Evolutionary conservation across 2,329 filamentous ascomycete genomes (phyloP).

Genomic region (Trichoderma cornu-damae): DNA sequence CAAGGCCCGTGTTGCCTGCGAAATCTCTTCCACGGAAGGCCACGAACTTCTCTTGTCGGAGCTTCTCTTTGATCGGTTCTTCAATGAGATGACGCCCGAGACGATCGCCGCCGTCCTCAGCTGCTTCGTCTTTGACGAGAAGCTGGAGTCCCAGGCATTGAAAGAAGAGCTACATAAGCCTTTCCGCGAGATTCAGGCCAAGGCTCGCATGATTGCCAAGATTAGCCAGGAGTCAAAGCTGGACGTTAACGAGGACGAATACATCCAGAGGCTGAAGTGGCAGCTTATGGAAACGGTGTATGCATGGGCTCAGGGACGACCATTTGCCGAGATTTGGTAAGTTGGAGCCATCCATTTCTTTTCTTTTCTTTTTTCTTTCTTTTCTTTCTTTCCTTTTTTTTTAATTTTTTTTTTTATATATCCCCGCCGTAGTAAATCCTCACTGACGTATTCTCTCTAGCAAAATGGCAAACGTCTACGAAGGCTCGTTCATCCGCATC

Average conservation of each 20-base stretch:
- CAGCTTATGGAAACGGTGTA: constrained; percentile 96
- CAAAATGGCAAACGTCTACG: constrained; percentile 99
- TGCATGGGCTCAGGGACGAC: constrained; percentile 82
- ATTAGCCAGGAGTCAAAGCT: constrained; percentile 93
- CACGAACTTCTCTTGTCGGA: constrained; percentile 93
- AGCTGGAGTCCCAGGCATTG: constrained; percentile 70
- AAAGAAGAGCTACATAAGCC: constrained; percentile 84
- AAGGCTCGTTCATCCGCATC: constrained; percentile 90
- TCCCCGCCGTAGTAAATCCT: too few species aligned
- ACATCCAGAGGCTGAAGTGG: constrained; percentile 82
- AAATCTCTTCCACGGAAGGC: constrained; percentile 85
- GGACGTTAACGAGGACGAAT: constrained; percentile 90
- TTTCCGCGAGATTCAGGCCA: constrained; percentile 77
- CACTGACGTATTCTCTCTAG: constrained; percentile 42
- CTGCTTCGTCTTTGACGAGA: constrained; percentile 97
- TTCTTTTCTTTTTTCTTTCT: too few species aligned
- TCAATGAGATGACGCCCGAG: constrained; percentile 90
- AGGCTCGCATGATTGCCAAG: constrained; percentile 85
- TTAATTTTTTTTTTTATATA: too few species aligned
- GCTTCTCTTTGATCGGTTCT: constrained; percentile 93
- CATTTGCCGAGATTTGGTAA: constrained; percentile 93
- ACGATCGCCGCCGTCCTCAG: constrained; percentile 80
- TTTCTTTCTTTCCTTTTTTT: too few species aligned
- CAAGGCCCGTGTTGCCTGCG: constrained; percentile 94
- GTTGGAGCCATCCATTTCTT: too few species aligned